These are phyloP conservation scores for Nigrograna mackinnonii DNA, from an alignment of 2,329 filamentous ascomycete species.

Conservation along the genomic window DNA sequence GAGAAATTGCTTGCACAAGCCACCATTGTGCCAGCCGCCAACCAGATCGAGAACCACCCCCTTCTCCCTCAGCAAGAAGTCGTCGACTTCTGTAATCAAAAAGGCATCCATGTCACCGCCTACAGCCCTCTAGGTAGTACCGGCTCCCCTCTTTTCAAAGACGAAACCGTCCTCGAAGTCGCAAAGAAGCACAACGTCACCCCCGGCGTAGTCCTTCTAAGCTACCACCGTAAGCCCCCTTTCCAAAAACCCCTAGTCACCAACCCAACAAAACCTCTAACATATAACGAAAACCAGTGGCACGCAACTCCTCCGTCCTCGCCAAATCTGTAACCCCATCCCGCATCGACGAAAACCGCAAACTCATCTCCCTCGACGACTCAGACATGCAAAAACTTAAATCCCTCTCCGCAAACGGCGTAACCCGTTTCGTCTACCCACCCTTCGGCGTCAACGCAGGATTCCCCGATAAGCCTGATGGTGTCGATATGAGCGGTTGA, in stretches of 20 bases:
- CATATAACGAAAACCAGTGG: slow-evolving; percentile 54
- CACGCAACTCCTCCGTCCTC: slow-evolving; percentile 70
- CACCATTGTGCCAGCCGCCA: slow-evolving; percentile 67
- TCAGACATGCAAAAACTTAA: slow-evolving; percentile 62
- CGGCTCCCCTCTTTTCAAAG: slow-evolving; percentile 51
- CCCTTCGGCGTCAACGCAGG: slow-evolving; percentile 53
- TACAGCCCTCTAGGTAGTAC: slow-evolving; percentile 61
- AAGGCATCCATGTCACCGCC: slow-evolving; percentile 66
- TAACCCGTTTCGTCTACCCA: slow-evolving; percentile 53
- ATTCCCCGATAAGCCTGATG: slow-evolving; percentile 52
- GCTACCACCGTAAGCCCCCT: slow-evolving; percentile 67
- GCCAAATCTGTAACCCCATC: slow-evolving; percentile 72
- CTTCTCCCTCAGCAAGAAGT: slow-evolving; percentile 31
- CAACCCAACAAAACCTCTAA: slow-evolving; percentile 2
- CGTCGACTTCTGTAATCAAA: slow-evolving; percentile 29
- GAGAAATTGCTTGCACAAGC: slow-evolving; percentile 59
- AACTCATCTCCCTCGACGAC: slow-evolving; percentile 66
- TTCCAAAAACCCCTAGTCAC: too few species aligned
- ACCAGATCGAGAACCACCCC: slow-evolving; percentile 50
- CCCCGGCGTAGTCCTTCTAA: slow-evolving; percentile 64
- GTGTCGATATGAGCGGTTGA: slow-evolving; percentile 40
- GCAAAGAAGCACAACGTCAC: slow-evolving; percentile 54
- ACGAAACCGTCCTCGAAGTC: slow-evolving; percentile 51
- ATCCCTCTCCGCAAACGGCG: slow-evolving; percentile 47
- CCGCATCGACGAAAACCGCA: slow-evolving; percentile 71